Base-by-base conservation (phyloP, 257 asterid species). In the Solanum appendiculatum region DNA sequence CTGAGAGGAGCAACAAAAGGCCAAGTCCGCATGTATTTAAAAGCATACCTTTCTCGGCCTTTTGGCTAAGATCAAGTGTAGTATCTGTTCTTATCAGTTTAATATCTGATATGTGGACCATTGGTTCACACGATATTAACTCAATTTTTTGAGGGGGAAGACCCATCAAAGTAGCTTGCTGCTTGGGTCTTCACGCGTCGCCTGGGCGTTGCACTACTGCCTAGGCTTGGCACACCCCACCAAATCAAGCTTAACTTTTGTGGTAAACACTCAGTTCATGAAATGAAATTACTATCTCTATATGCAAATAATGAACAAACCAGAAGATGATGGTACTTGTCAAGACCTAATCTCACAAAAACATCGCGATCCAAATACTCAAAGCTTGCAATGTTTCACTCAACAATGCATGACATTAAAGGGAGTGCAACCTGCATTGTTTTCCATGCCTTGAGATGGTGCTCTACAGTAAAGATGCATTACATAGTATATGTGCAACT, bases 41-140 rank as follows among this genome's bases (percentile, higher is more conserved):
- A 14, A 15, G 1, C 94, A 93, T 92, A 91, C 93, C 93, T 92
- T 91, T 91, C 93, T 92, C 93, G 91, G 94, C 93, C 95, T 91
- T 93, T 88, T 88, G 89, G 91, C 87, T 90, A 88, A 86, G 89
- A 88, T 90, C 88, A 88, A 90, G 91, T 90, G 88, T 88, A 90
- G 87, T 86, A 90, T 90, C 66, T 90, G 87, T 88, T 90, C 87
- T 88, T 90, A 90, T 88, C 13, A 58, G 18, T 25, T 64, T 64
- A 25, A 64, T 64, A 64, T 64, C 3, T 64, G 20, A 64, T 70
- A 34, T 33, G 15, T 33, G 80, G 80, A 14, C 0, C 4, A 18
- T 33, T 0, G 25, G 3, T 18, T 0, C 25, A 16, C 44, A 70
- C 12, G 25, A 33, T 70, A 70, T 70, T 70, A 70, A 70, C 25